Base-by-base conservation (phyloP, 768 basidiomycete species). In the Glaciozyma antarctica region DNA sequence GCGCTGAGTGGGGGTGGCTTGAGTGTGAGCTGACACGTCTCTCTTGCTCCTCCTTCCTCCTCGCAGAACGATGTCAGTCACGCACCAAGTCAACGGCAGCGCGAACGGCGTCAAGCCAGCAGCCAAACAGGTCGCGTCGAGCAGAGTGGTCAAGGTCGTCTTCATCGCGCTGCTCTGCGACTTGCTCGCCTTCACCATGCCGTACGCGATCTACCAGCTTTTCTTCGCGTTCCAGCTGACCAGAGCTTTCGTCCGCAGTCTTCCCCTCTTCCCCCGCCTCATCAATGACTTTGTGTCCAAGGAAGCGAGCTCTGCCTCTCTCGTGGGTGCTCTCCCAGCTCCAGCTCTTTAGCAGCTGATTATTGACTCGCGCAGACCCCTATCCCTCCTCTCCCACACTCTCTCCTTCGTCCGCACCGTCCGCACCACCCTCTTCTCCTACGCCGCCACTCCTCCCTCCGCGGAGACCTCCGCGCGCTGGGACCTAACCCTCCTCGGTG, bases 241-340 rank as follows among this genome's bases (percentile, higher is more conserved):
- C 60, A 0, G 45, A 30, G n/a, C 24, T 44, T 17, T 94, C 93
- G 77, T 95, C 90, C 28, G 88, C 54, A 92, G 91, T 15, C 81
- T 97, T n/a, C 94, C 94, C 26, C 83, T 97, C 38, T 97, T 97
- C 77, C 94, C 94, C n/a, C 84, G 93, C n/a, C 80, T 98, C 58
- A 92, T 95, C 51, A 86, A 93, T 78, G 69, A 72, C 83, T 76
- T 49, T 59, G 66, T 68, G 7, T 26, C 28, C 41, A 30, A 55
- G n/a, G 63, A 64, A 58, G 54, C 41, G 58, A 32, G 49, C 34
- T 22, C 38, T 45, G 45, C 32, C 13, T 45, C 45, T 44, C 22
- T 52, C 51, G 48, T 49, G 24, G 61, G 60, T 49, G 44, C 13
- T 63, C 41, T 60, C 28, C 28, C 45, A 43, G 34, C 60, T 61